These are phyloP conservation scores for Senna siamea DNA, from an alignment of 306 rosid genomes.

Conservation along the genomic window DNA sequence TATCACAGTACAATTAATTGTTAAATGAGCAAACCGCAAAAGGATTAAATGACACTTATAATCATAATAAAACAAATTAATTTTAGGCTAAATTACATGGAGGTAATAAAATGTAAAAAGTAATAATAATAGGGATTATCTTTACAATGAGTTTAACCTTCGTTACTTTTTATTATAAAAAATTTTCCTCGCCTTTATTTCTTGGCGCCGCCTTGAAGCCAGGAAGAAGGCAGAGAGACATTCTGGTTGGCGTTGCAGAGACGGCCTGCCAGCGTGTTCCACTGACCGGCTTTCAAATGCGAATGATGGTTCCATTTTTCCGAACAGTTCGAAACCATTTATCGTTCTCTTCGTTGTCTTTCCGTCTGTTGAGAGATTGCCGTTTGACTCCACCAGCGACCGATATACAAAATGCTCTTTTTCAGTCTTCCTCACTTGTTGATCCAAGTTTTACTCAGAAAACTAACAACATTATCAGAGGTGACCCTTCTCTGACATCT, in stretches of 20 bases:
- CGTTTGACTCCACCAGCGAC: conserved; percentile 24
- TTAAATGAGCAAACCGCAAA: too few relatives aligned
- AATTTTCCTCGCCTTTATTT: too few relatives aligned
- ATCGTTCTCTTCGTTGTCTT: conserved; percentile 33
- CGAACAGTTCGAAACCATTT: conserved; percentile 45
- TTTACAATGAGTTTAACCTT: too few relatives aligned
- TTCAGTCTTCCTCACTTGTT: neutral
- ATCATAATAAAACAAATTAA: too few relatives aligned
- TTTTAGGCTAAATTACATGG: too few relatives aligned
- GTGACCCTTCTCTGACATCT: conserved; percentile 7
- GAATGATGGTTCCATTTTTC: conserved; percentile 40
- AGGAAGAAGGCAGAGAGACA: neutral
- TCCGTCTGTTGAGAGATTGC: conserved; percentile 33
- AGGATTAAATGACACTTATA: too few relatives aligned
- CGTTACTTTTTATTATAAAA: too few relatives aligned
- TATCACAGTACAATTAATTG: too few relatives aligned
- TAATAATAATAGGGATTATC: too few relatives aligned
- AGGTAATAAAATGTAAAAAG: too few relatives aligned
- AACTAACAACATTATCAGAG: neutral
- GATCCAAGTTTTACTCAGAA: neutral
- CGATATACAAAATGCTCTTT: conserved; percentile 6
- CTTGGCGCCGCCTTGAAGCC: neutral
- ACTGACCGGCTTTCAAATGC: neutral
- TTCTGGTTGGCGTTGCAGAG: neutral
- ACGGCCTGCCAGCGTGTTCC: neutral